Base-by-base conservation (phyloP, 768 basidiomycete species). In the Kwoniella sp. region DNA sequence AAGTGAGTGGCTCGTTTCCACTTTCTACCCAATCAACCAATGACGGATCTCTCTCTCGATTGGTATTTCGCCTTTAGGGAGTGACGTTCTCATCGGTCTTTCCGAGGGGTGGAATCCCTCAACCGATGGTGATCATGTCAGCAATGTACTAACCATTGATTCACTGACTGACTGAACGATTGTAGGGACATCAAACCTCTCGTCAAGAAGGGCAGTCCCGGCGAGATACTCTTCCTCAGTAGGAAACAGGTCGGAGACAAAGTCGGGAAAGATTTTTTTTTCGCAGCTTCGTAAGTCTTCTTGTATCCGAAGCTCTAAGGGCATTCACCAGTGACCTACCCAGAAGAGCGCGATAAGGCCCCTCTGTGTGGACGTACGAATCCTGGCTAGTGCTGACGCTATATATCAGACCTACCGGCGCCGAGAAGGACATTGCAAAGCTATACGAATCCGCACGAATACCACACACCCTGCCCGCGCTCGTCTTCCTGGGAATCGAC, bases 171-270 rank as follows among this genome's bases (percentile, higher is more conserved):
- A 5, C 23, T 22, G 26, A 3, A n/a, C n/a, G n/a, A 20, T 47
- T 12, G 29, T 53, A 75, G 73, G 48, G 50, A 90, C 88, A 30
- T 57, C 23, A 72, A 68, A 47, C 76, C 76, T 1, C 57, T 77
- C 28, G 63, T 75, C 17, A 71, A 75, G 54, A 73, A 68, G 1
- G 76, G 83, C 1, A 87, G 89, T 58, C 83, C 92, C n/a, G 82
- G 83, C 51, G 78, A 86, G 12, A 81, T 91, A 34, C 84, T 96
- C 2, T 91, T 0, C 80, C 85, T 26, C 84, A 84, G 34, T 88
- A 90, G 4, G 88, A 85, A 79, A 89, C 92, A 77, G 86, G 88
- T 26, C 89, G 93, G 78, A 87, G 86, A 2, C 79, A 88, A 72
- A 20, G 23, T 71, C 9, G 64, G 65, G 13, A 58, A 41, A 20